Percentiles rank a stretch among this genome's conserved stretches.
Conservation (phyloP, 2,329 filamentous ascomycete species). For the Aureobasidium sp. region DNA sequence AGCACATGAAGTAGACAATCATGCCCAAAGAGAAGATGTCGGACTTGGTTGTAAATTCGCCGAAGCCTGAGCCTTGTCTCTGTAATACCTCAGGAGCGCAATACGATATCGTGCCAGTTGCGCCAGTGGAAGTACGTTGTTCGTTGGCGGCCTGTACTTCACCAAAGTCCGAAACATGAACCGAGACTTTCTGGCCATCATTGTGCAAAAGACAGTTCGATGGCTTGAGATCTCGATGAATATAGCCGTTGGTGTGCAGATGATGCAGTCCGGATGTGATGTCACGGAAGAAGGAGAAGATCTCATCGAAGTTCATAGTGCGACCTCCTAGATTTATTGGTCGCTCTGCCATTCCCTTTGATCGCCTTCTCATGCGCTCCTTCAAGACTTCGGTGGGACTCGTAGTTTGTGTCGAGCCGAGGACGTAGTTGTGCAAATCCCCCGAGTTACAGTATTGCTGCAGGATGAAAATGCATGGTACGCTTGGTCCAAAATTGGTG, state of each 20-base stretch:
- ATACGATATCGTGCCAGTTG: conserved; percentile 94
- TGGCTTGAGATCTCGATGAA: conserved; percentile 92
- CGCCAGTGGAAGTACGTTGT: conserved; percentile 78
- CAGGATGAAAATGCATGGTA: conserved; percentile 92
- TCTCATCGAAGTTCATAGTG: conserved; percentile 71
- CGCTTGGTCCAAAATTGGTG: conserved; percentile 75
- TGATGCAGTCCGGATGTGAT: conserved; percentile 88
- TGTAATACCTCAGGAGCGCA: conserved; percentile 90
- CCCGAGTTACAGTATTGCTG: conserved; percentile 97
- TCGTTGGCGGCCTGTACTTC: conserved; percentile 83
- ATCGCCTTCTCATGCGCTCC: conserved; percentile 72
- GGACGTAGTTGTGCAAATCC: conserved; percentile 78
- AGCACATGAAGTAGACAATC: conserved; percentile 98
- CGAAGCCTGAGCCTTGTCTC: conserved; percentile 55
- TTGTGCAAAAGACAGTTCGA: conserved; percentile 89
- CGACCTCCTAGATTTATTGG: conserved; percentile 45
- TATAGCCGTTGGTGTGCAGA: conserved; percentile 83
- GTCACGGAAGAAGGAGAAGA: conserved; percentile 93
- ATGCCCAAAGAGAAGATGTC: conserved; percentile 98
- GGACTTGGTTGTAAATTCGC: conserved; percentile 93
- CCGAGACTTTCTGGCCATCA: conserved; percentile 58
- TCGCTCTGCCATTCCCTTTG: conserved; percentile 64
- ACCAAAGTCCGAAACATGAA: conserved; percentile 94
- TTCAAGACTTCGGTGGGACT: conserved; percentile 61
- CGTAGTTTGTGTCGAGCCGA: conserved; percentile 49